These are phyloP conservation scores for Allomyces macrogynus DNA, from an alignment of 192 early-diverging fungal genomes.

Conservation along the genomic window DNA sequence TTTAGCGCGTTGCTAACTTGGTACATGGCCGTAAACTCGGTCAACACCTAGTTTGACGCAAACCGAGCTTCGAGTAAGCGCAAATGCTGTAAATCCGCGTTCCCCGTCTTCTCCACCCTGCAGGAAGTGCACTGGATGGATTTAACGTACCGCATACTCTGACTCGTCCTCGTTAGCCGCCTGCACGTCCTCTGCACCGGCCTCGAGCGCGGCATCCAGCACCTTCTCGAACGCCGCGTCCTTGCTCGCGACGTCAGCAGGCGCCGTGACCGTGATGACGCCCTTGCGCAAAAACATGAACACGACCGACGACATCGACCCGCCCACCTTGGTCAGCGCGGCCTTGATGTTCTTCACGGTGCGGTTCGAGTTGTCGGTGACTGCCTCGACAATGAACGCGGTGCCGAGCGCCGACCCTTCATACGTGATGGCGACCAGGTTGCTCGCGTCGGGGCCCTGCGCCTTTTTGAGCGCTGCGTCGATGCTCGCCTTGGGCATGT, in stretches of 20 bases:
- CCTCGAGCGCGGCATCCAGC: conserved; percentile 36
- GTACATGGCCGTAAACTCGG: conserved; percentile 26
- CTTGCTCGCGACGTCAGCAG: conserved; percentile 7
- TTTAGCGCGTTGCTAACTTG: conserved; percentile 20
- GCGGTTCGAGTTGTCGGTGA: conserved; percentile 39
- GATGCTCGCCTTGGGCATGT: conserved; percentile 51
- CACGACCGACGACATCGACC: conserved; percentile 32
- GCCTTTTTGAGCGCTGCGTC: conserved; percentile 48
- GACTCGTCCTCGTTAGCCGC: conserved; percentile 19
- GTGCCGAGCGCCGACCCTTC: conserved; percentile 39
- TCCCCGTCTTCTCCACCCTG: neutral
- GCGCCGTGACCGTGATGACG: conserved; percentile 23
- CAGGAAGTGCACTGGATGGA: conserved; percentile 4
- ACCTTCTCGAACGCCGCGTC: conserved; percentile 28
- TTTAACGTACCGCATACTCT: conserved; percentile 10
- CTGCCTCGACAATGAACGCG: conserved; percentile 38
- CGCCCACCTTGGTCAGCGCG: conserved; percentile 28
- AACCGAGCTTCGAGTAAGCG: neutral
- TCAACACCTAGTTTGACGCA: conserved; percentile 19
- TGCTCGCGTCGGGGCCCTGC: conserved; percentile 14
- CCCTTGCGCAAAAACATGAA: conserved; percentile 52
- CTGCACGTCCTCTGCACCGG: conserved; percentile 36
- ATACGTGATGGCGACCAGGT: conserved; percentile 28
- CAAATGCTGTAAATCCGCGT: neutral
- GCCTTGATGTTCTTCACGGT: conserved; percentile 41